Percentiles rank a stretch among this genome's conserved stretches.
phyloP scores from a whole-genome alignment of 768 basidiomycete species.

The Tephrocybe sp. region DNA sequence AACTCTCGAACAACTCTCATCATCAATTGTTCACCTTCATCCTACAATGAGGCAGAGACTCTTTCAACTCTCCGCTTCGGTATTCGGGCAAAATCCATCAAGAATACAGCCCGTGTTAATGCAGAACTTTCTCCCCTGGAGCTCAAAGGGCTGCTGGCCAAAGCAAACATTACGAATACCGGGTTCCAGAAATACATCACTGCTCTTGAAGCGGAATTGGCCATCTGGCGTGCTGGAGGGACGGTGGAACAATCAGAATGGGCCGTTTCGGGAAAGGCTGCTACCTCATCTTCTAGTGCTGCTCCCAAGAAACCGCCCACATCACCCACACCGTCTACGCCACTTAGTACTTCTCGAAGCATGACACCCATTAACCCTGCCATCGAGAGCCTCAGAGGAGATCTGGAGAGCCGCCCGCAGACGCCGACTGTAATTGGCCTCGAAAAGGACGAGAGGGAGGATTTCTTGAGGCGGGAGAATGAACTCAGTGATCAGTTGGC shows the following conservation, averaged over 20 bases:
- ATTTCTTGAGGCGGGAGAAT: constrained; percentile 95
- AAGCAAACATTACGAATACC: constrained; percentile 84
- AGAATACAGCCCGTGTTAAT: constrained; percentile 99
- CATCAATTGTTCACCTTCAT: constrained; percentile 98
- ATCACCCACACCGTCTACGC: constrained; percentile 60
- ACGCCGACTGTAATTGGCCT: constrained; percentile 88
- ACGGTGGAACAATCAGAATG: constrained; percentile 83
- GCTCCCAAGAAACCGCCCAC: constrained; percentile 65
- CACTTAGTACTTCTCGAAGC: constrained; percentile 48
- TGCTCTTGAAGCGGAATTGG: constrained; percentile 87
- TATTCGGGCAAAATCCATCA: constrained; percentile 99
- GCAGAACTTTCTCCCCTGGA: constrained; percentile 96
- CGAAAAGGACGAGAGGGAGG: constrained; percentile 96
- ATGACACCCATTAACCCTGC: constrained; percentile 76
- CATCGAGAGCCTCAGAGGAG: constrained; percentile 68
- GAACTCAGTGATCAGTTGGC: constrained; percentile 92
- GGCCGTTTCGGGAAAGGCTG: constrained; percentile 65
- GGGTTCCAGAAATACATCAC: constrained; percentile 85
- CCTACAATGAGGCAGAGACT: constrained; percentile 97
- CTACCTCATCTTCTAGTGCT: constrained; percentile 49
- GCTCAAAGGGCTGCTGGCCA: constrained; percentile 88
- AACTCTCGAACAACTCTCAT: constrained; percentile 96
- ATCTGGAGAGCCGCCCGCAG: constrained; percentile 82
- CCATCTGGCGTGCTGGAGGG: constrained; percentile 87
- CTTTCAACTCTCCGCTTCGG: constrained; percentile 97